A percentile compares a stretch with the other conserved stretches of the same genome.
Evolutionary conservation across 2,329 filamentous ascomycete genomes (phyloP).

Genomic region (Chaetomium sp.): DNA sequence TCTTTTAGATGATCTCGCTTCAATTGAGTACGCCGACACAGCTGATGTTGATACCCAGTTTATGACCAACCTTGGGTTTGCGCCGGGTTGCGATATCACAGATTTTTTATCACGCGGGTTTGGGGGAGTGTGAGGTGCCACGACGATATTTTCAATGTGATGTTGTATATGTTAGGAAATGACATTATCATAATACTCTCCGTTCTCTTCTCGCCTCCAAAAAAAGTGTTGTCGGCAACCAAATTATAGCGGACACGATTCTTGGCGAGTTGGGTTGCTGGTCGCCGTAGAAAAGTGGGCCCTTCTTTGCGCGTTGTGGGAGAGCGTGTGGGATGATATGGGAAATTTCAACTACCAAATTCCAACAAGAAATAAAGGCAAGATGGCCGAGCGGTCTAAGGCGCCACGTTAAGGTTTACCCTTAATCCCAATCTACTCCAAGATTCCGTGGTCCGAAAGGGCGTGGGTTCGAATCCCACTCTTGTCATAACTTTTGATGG

Average conservation of each 20-base stretch:
- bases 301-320: neutral
- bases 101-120: slow-evolving; percentile 33
- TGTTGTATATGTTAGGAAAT: neutral
- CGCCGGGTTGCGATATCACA: slow-evolving; percentile 52
- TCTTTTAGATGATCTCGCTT: slow-evolving; percentile 46
- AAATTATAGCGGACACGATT: too few species aligned
- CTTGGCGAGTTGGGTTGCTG: neutral
- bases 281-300: neutral
- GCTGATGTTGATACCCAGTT: slow-evolving; percentile 54
- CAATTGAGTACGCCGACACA: slow-evolving; percentile 43
- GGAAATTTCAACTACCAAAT: neutral
- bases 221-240: too few species aligned
- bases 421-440: slow-evolving; percentile 14
- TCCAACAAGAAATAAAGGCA: slow-evolving; percentile 8
- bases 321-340: neutral
- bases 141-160: neutral
- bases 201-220: neutral
- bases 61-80: slow-evolving; percentile 61
- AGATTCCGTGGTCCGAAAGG: slow-evolving; percentile 19
- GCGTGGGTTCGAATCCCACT: slow-evolving; percentile 22
- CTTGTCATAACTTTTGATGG: slow-evolving; percentile 15
- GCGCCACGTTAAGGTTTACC: slow-evolving; percentile 20
- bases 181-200: neutral
- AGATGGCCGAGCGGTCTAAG: slow-evolving; percentile 22
- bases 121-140: slow-evolving; percentile 23